These are phyloP conservation scores for Aspergillus transmontanensis DNA, from an alignment of 2,329 filamentous ascomycete species.

Conservation along the genomic window DNA sequence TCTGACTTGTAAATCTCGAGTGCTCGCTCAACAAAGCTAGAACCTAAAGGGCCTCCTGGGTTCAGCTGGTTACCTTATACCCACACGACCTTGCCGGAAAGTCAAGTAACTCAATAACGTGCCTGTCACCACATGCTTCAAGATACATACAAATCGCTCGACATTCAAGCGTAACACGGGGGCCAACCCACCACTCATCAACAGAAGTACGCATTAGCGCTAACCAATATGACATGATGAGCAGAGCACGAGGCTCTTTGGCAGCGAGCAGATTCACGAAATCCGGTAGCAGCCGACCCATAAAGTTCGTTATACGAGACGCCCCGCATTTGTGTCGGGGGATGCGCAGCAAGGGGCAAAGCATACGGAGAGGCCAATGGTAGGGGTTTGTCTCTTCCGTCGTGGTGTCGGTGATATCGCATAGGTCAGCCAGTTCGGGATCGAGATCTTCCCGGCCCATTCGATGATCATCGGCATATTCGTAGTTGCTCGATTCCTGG, in stretches of 20 bases:
- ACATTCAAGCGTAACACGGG: conserved; percentile 1
- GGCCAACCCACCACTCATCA: conserved; percentile 3
- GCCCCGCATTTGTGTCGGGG: not conserved
- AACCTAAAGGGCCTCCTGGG: too few relatives aligned
- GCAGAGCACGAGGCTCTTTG: not conserved
- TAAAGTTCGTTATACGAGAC: not conserved
- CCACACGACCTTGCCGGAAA: not conserved
- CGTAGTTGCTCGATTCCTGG: not conserved
- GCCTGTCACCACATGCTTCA: not conserved
- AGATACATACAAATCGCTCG: conserved; percentile 3
- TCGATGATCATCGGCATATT: conserved; percentile 2
- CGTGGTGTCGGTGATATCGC: not conserved
- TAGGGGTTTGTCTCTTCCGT: conserved; percentile 3
- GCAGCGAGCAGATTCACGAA: not conserved
- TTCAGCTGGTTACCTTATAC: not conserved
- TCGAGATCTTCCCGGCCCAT: conserved; percentile 2
- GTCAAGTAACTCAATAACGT: not conserved
- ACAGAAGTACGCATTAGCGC: not conserved
- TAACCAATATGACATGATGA: not conserved
- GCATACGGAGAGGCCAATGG: conserved; percentile 6
- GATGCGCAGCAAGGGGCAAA: not conserved
- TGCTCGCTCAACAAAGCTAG: too few relatives aligned
- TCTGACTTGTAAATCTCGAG: too few relatives aligned
- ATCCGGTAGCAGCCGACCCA: not conserved
- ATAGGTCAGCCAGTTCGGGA: not conserved